A percentile compares a stretch with the other conserved stretches of the same genome.
Conservation (phyloP, 805 yeast species). For the Candida pseudofarinosa region DNA sequence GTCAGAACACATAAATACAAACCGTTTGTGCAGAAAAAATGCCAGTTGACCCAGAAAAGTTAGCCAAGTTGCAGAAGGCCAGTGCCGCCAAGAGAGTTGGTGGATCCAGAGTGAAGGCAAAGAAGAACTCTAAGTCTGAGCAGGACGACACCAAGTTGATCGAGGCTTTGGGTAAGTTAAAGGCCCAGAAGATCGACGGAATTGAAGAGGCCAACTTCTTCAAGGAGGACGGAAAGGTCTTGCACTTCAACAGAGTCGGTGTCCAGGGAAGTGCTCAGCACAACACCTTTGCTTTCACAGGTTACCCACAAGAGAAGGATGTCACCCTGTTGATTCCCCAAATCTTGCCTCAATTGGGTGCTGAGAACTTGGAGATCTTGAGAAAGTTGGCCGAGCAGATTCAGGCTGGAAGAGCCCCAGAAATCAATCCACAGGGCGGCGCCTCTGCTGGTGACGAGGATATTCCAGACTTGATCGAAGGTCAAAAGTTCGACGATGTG, state of each 20-base stretch:
- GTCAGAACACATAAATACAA: not conserved
- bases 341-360: constrained; percentile 93
- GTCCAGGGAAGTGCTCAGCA: constrained; percentile 87
- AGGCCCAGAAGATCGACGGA: constrained; percentile 83
- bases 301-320: constrained; percentile 89
- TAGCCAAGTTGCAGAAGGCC: constrained; percentile 86
- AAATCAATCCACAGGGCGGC: constrained; percentile 43
- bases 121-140: constrained; percentile 67
- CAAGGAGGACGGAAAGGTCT: constrained; percentile 92
- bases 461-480: constrained; percentile 79
- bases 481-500: constrained; percentile 76
- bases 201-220: constrained; percentile 97
- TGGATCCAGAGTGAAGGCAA: constrained; percentile 89
- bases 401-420: constrained; percentile 58
- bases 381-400: constrained; percentile 86
- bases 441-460: constrained; percentile 48
- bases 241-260: constrained; percentile 95
- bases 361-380: constrained; percentile 88
- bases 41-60: constrained; percentile 92
- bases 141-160: constrained; percentile 90
- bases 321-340: constrained; percentile 90
- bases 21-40: constrained; percentile 28
- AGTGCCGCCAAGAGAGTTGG: constrained; percentile 67
- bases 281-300: constrained; percentile 93
- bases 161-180: constrained; percentile 81